A percentile compares a stretch with the other conserved stretches of the same genome.
phyloP scores from a whole-genome alignment of 345 rosid species.

The Toxicodendron radicans region DNA sequence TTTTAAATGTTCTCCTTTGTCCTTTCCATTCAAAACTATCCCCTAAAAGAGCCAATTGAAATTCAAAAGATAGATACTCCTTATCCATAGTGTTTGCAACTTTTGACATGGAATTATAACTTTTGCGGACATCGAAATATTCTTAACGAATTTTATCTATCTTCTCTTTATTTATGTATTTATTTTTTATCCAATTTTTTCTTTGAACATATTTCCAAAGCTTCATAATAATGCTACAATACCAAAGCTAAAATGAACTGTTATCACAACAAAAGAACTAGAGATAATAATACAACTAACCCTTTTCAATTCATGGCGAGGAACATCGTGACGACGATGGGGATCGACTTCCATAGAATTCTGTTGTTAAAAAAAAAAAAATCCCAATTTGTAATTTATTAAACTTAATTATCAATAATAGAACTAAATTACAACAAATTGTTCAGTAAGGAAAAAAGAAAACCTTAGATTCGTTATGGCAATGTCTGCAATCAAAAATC shows the following conservation, averaged over 20 bases:
- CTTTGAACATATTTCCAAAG: background rate
- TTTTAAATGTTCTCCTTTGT: background rate
- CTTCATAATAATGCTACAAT: background rate
- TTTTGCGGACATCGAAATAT: background rate
- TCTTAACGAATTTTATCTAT: background rate
- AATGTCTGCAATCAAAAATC: slow-evolving; percentile 53
- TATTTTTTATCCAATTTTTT: background rate
- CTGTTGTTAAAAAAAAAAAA: slow-evolving; percentile 14
- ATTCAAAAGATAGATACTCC: slow-evolving; percentile 16
- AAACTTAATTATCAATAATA: background rate
- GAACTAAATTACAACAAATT: background rate
- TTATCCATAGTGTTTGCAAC: background rate
- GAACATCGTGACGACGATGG: slow-evolving; percentile 45
- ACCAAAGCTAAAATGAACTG: background rate
- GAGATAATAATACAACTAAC: slow-evolving; percentile 23
- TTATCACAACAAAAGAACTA: background rate
- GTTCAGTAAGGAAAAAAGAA: background rate
- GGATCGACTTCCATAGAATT: slow-evolving; percentile 40
- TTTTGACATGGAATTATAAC: background rate
- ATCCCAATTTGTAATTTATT: background rate
- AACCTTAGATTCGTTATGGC: slow-evolving; percentile 52
- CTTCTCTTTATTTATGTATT: background rate
- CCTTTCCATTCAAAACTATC: background rate
- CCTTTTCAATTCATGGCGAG: slow-evolving; percentile 47
- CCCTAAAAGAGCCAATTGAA: background rate